Evolutionary conservation across 768 basidiomycete species (phyloP).

Genomic region (Hypholoma sublateritium): DNA sequence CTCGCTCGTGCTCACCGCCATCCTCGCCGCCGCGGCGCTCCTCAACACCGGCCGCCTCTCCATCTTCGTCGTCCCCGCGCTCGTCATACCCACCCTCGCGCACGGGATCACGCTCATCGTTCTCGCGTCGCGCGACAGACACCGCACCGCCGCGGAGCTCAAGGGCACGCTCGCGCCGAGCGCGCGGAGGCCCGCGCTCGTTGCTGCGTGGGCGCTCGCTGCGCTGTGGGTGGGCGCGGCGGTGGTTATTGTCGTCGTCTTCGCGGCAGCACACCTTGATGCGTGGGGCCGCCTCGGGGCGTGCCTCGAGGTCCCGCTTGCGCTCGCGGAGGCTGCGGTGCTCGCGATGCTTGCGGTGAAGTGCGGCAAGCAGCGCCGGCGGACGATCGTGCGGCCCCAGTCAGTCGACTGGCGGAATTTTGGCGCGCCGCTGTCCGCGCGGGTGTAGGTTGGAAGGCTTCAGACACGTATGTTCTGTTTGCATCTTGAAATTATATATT

Average conservation of each 20-base stretch:
- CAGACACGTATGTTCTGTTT: not conserved
- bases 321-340: conserved; percentile 19
- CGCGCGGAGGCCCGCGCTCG: conserved; percentile 14
- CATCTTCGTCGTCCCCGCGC: conserved; percentile 17
- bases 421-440: not conserved
- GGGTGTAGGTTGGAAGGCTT: not conserved
- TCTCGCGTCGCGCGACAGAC: conserved; percentile 16
- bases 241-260: conserved; percentile 16
- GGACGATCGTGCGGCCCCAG: conserved; percentile 16
- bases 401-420: conserved; percentile 17
- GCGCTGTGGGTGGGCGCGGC: conserved; percentile 18
- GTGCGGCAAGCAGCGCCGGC: conserved; percentile 22
- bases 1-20: conserved; percentile 18
- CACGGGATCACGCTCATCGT: conserved; percentile 18
- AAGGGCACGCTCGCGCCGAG: conserved; percentile 19
- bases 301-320: conserved; percentile 23
- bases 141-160: conserved; percentile 12
- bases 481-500: too few relatives aligned
- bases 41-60: conserved; percentile 24
- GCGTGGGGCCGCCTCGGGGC: conserved; percentile 22
- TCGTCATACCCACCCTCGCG: conserved; percentile 19
- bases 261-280: conserved; percentile 14
- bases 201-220: conserved; percentile 17
- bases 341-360: conserved; percentile 19
- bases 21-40: conserved; percentile 17